Conservation (phyloP, 2,329 filamentous ascomycete genomes). For the Neonectria faginata region DNA sequence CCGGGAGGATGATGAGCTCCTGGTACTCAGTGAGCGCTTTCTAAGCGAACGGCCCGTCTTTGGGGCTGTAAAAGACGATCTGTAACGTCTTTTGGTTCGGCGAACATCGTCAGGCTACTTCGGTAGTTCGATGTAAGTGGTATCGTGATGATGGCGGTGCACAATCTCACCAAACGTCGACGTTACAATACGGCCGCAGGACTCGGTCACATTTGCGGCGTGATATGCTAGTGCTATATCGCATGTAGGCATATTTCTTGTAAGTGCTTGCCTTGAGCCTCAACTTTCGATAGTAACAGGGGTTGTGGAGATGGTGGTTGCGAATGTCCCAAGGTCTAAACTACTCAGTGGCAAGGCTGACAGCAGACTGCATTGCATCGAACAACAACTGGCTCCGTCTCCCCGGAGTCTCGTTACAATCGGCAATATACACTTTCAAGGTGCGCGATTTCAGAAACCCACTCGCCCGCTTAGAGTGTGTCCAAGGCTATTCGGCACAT, state of each 20-base stretch:
- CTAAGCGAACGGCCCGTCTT: conserved; percentile 8
- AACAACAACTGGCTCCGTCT: neutral
- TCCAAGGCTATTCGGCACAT: neutral
- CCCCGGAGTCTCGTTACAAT: neutral
- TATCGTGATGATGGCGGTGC: neutral
- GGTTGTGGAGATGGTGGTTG: neutral
- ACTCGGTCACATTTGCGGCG: too few relatives aligned
- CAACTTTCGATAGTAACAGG: neutral
- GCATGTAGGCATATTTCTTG: neutral
- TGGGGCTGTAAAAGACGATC: conserved; percentile 21
- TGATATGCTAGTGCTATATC: neutral
- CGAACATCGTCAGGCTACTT: conserved; percentile 2
- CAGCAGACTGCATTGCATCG: neutral
- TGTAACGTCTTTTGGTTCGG: conserved; percentile 1
- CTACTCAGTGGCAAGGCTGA: neutral
- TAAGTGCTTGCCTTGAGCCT: neutral
- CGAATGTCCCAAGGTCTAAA: neutral
- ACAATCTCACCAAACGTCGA: neutral
- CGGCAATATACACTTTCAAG: neutral
- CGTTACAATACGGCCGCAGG: neutral
- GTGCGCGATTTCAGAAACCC: too few relatives aligned
- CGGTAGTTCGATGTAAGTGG: neutral
- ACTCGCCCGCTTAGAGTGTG: neutral
- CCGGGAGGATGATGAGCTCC: neutral
- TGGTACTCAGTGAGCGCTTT: neutral